Conservation (phyloP, 176 grass and related monocot genomes). For the Thinopyrum elongatum region DNA sequence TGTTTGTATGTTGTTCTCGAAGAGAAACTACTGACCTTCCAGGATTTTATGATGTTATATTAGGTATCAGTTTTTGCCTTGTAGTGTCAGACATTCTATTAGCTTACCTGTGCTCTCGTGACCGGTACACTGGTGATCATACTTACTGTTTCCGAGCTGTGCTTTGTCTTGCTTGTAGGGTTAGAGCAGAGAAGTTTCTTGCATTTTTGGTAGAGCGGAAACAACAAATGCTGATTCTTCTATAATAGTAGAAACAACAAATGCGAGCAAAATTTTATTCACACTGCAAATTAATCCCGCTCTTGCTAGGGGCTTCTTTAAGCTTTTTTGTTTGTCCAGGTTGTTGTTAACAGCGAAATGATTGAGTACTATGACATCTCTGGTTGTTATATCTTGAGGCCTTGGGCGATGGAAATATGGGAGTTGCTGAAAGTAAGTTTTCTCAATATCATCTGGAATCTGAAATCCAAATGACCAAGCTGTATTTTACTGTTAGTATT, state of each 20-base stretch:
- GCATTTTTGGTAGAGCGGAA: background rate
- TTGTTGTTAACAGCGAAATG: slow-evolving; percentile 93
- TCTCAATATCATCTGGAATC: background rate
- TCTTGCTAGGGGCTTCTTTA: background rate
- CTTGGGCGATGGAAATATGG: slow-evolving; percentile 89
- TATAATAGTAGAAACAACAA: too few relatives aligned
- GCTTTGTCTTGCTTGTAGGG: background rate
- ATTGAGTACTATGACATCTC: slow-evolving; percentile 99
- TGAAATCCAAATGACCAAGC: background rate
- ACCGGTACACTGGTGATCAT: background rate
- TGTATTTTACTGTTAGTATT: background rate
- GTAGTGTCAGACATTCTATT: too few relatives aligned
- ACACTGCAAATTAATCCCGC: background rate
- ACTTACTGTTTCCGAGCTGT: background rate
- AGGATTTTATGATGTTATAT: background rate
- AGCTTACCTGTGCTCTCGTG: too few relatives aligned
- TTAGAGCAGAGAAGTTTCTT: background rate
- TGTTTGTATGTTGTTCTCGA: background rate
- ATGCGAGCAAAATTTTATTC: background rate
- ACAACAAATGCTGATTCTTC: background rate
- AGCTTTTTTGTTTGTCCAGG: slow-evolving; percentile 40
- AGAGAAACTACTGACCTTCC: background rate
- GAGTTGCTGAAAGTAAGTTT: slow-evolving; percentile 71
- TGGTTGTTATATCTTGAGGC: slow-evolving; percentile 91
- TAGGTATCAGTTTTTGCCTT: too few relatives aligned